Conservation (phyloP, 2,329 filamentous ascomycete genomes). For the Ploettnerulaceae sp. region DNA sequence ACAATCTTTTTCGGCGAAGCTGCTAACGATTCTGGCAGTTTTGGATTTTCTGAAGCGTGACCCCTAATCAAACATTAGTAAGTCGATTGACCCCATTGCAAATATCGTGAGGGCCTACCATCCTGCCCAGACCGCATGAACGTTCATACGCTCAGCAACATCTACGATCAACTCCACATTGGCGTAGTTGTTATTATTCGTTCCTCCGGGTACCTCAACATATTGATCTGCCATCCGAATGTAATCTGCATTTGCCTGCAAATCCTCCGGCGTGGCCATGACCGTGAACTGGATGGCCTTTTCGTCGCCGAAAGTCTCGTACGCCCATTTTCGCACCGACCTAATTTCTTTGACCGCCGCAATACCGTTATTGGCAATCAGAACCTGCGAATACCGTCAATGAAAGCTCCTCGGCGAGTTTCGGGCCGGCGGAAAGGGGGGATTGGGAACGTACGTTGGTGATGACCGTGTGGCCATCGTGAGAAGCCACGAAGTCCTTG, state of each 20-base stretch:
- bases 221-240: slow-evolving; percentile 99
- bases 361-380: slow-evolving; percentile 99
- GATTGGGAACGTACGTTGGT: slow-evolving; percentile 67
- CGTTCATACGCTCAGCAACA: slow-evolving; percentile 95
- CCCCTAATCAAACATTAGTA: slow-evolving; percentile 53
- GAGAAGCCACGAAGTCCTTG: slow-evolving; percentile 88
- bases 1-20: slow-evolving; percentile 98
- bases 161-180: slow-evolving; percentile 99
- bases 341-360: slow-evolving; percentile 99
- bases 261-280: slow-evolving; percentile 98
- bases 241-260: slow-evolving; percentile 96
- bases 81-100: neutral
- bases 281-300: slow-evolving; percentile 98
- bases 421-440: neutral
- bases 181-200: slow-evolving; percentile 99
- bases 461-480: slow-evolving; percentile 96
- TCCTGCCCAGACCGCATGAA: slow-evolving; percentile 98
- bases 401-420: neutral
- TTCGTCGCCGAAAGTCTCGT: slow-evolving; percentile 98
- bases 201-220: slow-evolving; percentile 96
- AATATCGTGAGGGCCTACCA: slow-evolving; percentile 57
- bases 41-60: slow-evolving; percentile 97
- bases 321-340: slow-evolving; percentile 99
- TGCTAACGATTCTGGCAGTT: slow-evolving; percentile 90
- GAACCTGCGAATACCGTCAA: slow-evolving; percentile 55